A percentile compares a stretch with the other conserved stretches of the same genome.
These are phyloP conservation scores for Myxozyma neglecta DNA, from an alignment of 805 yeast species.

Conservation along the genomic window DNA sequence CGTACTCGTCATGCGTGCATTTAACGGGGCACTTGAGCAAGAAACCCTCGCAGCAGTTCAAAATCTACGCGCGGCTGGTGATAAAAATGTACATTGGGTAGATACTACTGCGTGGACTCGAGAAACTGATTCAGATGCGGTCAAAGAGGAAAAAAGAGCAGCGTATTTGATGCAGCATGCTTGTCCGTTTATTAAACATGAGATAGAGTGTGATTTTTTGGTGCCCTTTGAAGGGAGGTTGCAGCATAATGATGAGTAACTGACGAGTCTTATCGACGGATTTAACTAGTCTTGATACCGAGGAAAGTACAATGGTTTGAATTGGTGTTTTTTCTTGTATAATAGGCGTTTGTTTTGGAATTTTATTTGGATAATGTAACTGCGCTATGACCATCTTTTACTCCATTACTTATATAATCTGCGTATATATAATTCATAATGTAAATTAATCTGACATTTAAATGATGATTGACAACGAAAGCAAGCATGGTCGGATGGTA, in stretches of 20 bases:
- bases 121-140: conserved; percentile 7
- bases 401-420: too few species aligned
- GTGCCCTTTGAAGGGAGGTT: conserved; percentile 25
- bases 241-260: neutral
- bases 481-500: too few species aligned
- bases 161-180: conserved; percentile 21
- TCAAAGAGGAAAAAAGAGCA: conserved; percentile 15
- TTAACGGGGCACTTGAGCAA: conserved; percentile 26
- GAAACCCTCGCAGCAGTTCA: conserved; percentile 23
- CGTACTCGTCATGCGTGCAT: conserved; percentile 24
- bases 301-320: too few species aligned
- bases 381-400: too few species aligned
- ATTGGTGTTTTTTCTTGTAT: too few species aligned
- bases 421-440: too few species aligned
- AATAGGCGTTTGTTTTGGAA: too few species aligned
- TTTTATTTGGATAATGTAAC: too few species aligned
- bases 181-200: conserved; percentile 23
- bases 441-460: too few species aligned
- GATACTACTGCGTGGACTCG: conserved; percentile 26
- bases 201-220: conserved; percentile 21
- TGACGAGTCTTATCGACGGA: too few species aligned
- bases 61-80: conserved; percentile 20
- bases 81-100: conserved; percentile 28
- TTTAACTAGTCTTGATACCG: too few species aligned
- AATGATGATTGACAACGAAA: too few species aligned